phyloP scores from a whole-genome alignment of 306 rosid genomes.

The Quercus alba region DNA sequence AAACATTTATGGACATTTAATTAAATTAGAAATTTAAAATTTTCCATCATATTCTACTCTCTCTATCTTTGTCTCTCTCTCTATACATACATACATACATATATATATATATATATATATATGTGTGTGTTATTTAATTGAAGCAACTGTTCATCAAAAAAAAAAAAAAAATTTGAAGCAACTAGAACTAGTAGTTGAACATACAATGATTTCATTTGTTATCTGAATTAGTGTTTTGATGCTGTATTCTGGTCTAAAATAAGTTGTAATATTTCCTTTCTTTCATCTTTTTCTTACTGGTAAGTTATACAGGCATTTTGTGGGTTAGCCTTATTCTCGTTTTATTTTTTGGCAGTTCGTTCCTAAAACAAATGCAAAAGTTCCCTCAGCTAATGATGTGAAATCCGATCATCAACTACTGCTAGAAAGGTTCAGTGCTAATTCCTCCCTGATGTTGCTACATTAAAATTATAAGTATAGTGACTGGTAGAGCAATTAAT shows the following conservation, averaged over 20 bases:
- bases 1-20: too few species aligned
- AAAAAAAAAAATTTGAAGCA: too few species aligned
- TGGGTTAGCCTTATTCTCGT: background rate
- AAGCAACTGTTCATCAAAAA: too few species aligned
- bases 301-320: background rate
- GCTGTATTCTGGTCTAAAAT: background rate
- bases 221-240: background rate
- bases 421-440: conserved; percentile 67
- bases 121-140: background rate
- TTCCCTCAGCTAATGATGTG: conserved; percentile 84
- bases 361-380: conserved; percentile 79
- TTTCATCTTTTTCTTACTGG: background rate
- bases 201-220: background rate
- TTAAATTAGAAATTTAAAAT: too few species aligned
- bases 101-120: too few species aligned
- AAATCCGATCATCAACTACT: conserved; percentile 88
- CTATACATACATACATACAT: too few species aligned
- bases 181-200: background rate
- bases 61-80: too few species aligned
- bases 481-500: background rate
- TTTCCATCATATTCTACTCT: too few species aligned
- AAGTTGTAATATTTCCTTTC: background rate
- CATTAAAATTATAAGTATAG: background rate
- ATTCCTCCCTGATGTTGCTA: conserved; percentile 12
- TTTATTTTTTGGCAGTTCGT: conserved; percentile 63